Conservation (phyloP, 108 stramenopile species). For the Pseudonitzschia multiseries region DNA sequence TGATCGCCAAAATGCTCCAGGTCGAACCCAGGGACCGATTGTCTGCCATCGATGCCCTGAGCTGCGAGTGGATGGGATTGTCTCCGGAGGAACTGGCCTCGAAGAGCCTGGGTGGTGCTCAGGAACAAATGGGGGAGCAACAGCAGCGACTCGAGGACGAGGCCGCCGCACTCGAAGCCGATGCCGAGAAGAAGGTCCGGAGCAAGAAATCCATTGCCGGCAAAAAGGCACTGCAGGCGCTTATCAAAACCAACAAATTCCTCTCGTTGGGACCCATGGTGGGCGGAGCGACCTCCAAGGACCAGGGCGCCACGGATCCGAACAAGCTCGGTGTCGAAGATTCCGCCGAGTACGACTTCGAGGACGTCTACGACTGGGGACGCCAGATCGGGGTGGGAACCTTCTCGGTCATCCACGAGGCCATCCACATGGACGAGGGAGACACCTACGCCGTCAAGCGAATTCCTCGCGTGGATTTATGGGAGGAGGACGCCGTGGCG, state of each 20-base stretch:
- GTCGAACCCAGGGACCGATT: constrained; percentile 41
- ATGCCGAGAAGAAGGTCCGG: not conserved
- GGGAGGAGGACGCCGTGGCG: constrained; percentile 57
- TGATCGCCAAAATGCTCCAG: constrained; percentile 70
- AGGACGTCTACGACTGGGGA: constrained; percentile 44
- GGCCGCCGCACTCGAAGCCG: not conserved
- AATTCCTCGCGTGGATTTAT: constrained; percentile 59
- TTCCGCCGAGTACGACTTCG: constrained; percentile 41
- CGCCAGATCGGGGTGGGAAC: constrained; percentile 68
- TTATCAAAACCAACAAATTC: constrained; percentile 44
- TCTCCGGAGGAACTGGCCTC: constrained; percentile 34
- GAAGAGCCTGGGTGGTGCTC: constrained; percentile 29
- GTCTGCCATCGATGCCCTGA: constrained; percentile 40
- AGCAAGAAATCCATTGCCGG: constrained; percentile 13
- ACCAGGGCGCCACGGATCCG: not conserved
- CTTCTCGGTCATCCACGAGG: constrained; percentile 65
- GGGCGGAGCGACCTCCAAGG: constrained; percentile 4
- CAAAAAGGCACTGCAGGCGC: constrained; percentile 37
- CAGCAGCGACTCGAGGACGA: constrained; percentile 3
- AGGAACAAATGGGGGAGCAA: constrained; percentile 27
- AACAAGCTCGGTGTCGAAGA: constrained; percentile 27
- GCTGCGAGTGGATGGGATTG: constrained; percentile 48
- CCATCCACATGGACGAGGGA: constrained; percentile 44
- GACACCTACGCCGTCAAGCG: constrained; percentile 63
- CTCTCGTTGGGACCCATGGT: constrained; percentile 38